Percentiles rank a stretch among this genome's conserved stretches.
Evolutionary conservation across 108 stramenopile species (phyloP).

Genomic region (Nitzschia palea): DNA sequence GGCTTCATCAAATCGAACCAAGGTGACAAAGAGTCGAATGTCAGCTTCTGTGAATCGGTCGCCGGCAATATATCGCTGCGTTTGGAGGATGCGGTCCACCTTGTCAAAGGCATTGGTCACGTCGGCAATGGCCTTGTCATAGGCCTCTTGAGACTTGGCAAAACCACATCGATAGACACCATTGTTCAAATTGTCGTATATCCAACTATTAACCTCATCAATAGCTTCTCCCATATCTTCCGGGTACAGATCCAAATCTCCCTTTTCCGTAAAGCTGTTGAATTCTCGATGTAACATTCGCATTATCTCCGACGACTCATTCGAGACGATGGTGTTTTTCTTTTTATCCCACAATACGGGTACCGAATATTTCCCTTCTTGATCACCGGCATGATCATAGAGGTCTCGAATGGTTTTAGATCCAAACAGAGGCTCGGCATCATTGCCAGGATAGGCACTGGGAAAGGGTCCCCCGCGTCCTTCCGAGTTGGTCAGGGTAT

Average conservation of each 20-base stretch:
- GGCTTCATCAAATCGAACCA: slow-evolving; percentile 87
- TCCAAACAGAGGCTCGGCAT: slow-evolving; percentile 58
- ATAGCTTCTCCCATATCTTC: slow-evolving; percentile 51
- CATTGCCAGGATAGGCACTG: slow-evolving; percentile 60
- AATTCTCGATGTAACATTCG: slow-evolving; percentile 89
- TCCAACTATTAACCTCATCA: slow-evolving; percentile 82
- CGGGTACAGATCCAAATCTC: slow-evolving; percentile 82
- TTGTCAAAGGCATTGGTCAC: slow-evolving; percentile 77
- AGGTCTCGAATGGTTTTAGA: slow-evolving; percentile 44
- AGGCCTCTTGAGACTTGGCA: slow-evolving; percentile 82
- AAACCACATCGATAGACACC: slow-evolving; percentile 95
- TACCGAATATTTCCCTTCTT: slow-evolving; percentile 89
- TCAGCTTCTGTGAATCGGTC: slow-evolving; percentile 85
- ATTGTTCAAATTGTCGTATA: slow-evolving; percentile 87
- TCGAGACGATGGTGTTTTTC: slow-evolving; percentile 86
- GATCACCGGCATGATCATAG: slow-evolving; percentile 56
- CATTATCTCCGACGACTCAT: slow-evolving; percentile 93
- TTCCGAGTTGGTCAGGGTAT: slow-evolving; percentile 53
- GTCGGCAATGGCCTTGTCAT: slow-evolving; percentile 83
- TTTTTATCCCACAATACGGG: slow-evolving; percentile 94
- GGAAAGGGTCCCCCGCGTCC: slow-evolving; percentile 79
- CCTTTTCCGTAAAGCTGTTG: slow-evolving; percentile 50
- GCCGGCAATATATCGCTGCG: slow-evolving; percentile 66
- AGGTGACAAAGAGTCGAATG: slow-evolving; percentile 85
- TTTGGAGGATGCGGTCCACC: slow-evolving; percentile 57